Evolutionary conservation across 768 basidiomycete genomes (phyloP).

Genomic region (Phylloporus sp.): DNA sequence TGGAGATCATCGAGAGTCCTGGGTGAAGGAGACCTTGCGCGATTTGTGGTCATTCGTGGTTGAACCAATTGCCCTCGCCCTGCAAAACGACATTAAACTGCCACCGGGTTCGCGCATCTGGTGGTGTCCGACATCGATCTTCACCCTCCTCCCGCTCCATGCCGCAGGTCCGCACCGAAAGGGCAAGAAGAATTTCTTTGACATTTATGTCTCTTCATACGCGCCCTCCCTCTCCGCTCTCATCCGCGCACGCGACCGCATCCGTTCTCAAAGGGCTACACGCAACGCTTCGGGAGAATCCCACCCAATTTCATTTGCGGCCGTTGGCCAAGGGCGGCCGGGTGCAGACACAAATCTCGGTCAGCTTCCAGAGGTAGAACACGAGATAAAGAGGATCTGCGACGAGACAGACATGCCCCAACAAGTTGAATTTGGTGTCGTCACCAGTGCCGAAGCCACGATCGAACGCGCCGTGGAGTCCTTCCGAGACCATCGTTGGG

Average conservation of each 20-base stretch:
- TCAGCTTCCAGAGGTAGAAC: not conserved
- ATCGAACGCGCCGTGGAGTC: not conserved
- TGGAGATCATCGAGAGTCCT: not conserved
- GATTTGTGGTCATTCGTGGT: not conserved
- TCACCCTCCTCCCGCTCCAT: not conserved
- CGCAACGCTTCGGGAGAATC: not conserved
- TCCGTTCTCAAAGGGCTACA: not conserved
- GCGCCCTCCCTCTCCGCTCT: not conserved
- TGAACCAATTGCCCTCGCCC: not conserved
- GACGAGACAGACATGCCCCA: not conserved
- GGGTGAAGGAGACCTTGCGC: not conserved
- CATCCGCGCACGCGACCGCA: not conserved
- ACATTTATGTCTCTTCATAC: not conserved
- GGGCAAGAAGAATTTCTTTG: not conserved
- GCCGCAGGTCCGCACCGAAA: not conserved
- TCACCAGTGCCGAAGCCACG: not conserved
- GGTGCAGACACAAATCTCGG: not conserved
- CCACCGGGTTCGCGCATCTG: not conserved
- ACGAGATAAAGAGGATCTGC: not conserved
- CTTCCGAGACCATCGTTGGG: not conserved
- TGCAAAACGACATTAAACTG: not conserved
- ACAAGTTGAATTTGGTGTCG: not conserved
- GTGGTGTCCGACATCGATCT: not conserved
- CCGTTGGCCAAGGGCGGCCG: not conserved
- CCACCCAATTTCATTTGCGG: not conserved